Base-by-base conservation (phyloP, 2,329 filamentous ascomycete species). In the Paramyrothecium sp. region DNA sequence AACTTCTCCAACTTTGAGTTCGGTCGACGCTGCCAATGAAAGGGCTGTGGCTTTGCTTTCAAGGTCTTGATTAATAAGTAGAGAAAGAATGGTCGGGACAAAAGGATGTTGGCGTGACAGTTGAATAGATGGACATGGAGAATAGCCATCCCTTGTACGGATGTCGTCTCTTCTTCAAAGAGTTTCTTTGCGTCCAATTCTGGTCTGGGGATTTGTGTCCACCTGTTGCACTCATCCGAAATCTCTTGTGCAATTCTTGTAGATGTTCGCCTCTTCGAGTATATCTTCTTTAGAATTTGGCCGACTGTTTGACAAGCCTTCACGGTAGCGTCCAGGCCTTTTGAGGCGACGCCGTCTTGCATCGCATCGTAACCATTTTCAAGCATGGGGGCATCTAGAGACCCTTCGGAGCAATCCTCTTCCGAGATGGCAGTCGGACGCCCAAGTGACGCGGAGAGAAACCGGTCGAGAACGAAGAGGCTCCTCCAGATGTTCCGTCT, bases 61-160 rank as follows among this genome's bases (percentile, higher is more conserved):
- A 71, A 68, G 2, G 69, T 65, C 65, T 73, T 71, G 56, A 76
- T 83, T 46, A 87, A 74, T 13, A 86, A 75, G 57, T 81, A 83
- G 16, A 88, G 71, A 57, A 89, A 86, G 66, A 89, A 89, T 0
- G 87, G 86, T 26, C 87, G 77, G 1, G 84, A 87, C 1, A 89
- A 76, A 0, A 89, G 75, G 23, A 89, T 80, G 47, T 88, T 79
- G 0, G 84, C 83, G 65, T 89, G 85, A 56, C 80, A 83, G 57
- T 88, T 83, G 38, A 88, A 73, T 22, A 89, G 72, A 58, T 87
- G 86, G 57, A 82, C 75, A 61, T 89, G 86, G 7, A 89, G 70
- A n/a, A 86, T 80, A 3, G 83, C 81, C 34, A 88, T 80, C 3
- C 81, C 80, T 58, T 84, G 76, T 20, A 75, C 75, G 7, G 41